phyloP scores from a whole-genome alignment of 331 rosid species.

The Pyracantha coccinea region DNA sequence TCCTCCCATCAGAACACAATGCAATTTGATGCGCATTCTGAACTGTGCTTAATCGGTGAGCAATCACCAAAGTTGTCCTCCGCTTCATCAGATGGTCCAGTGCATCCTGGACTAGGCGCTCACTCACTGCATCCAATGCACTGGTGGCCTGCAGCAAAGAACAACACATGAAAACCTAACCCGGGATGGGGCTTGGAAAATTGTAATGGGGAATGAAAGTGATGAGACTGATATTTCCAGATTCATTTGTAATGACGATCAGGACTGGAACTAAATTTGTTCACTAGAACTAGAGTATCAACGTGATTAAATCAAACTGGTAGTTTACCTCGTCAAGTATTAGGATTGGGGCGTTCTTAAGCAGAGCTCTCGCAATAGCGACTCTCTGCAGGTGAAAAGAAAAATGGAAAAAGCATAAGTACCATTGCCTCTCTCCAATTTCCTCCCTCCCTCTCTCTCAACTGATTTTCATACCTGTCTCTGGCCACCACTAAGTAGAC shows the following conservation, averaged over 20 bases:
- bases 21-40: constrained; percentile 93
- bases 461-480: constrained; percentile 55
- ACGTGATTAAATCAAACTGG: constrained; percentile 1
- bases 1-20: constrained; percentile 54
- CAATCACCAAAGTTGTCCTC: constrained; percentile 87
- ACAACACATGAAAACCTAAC: neutral
- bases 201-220: neutral
- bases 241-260: neutral
- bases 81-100: constrained; percentile 75
- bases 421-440: neutral
- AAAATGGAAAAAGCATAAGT: constrained; percentile 14
- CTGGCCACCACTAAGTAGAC: constrained; percentile 93
- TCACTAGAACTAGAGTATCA: neutral
- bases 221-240: neutral
- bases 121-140: constrained; percentile 83
- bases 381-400: constrained; percentile 54
- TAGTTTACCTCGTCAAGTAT: constrained; percentile 82
- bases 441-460: neutral
- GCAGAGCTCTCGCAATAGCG: constrained; percentile 87
- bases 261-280: too few relatives aligned
- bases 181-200: neutral
- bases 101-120: constrained; percentile 86
- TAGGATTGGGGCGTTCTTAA: constrained; percentile 81
- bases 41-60: constrained; percentile 88
- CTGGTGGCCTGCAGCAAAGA: constrained; percentile 70